A percentile compares a stretch with the other conserved stretches of the same genome.
phyloP scores from a whole-genome alignment of 2,329 filamentous ascomycete species.

The Oidium heveae region DNA sequence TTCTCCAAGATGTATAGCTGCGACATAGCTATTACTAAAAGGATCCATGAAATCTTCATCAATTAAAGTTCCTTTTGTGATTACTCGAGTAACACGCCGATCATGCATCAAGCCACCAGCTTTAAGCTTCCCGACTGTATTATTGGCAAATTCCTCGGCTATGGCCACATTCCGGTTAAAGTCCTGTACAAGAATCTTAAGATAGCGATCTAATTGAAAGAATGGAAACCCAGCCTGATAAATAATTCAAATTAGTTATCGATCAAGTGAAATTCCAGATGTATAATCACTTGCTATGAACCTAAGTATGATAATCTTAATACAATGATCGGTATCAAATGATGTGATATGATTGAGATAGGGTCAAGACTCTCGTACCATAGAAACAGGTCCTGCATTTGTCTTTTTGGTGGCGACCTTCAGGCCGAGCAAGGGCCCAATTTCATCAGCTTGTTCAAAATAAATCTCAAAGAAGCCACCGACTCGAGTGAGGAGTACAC shows the following conservation, averaged over 20 bases:
- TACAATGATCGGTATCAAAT: no score
- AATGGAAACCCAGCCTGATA: constrained; percentile 68
- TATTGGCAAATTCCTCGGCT: constrained; percentile 72
- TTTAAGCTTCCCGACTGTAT: constrained; percentile 41
- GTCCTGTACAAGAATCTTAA: constrained; percentile 84
- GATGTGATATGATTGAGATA: no score
- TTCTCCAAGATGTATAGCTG: constrained; percentile 43
- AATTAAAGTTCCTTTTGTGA: constrained; percentile 86
- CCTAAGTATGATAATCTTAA: no score
- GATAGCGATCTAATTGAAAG: constrained; percentile 73
- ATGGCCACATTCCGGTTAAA: constrained; percentile 78
- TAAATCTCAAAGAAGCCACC: constrained; percentile 97
- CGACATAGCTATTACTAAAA: constrained; percentile 75
- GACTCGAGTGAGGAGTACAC: constrained; percentile 73
- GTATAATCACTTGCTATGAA: no score
- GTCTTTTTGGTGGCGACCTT: constrained; percentile 67
- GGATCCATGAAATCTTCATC: constrained; percentile 96
- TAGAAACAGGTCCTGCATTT: constrained; percentile 49
- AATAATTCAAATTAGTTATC: background rate
- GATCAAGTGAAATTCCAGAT: background rate
- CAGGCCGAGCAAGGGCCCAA: constrained; percentile 62
- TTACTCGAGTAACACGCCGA: constrained; percentile 59
- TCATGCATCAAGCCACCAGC: constrained; percentile 63
- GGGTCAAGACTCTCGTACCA: constrained; percentile 28
- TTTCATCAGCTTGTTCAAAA: constrained; percentile 82